Evolutionary conservation across 768 basidiomycete genomes (phyloP).

Genomic region (Fomitopsis pulvina): DNA sequence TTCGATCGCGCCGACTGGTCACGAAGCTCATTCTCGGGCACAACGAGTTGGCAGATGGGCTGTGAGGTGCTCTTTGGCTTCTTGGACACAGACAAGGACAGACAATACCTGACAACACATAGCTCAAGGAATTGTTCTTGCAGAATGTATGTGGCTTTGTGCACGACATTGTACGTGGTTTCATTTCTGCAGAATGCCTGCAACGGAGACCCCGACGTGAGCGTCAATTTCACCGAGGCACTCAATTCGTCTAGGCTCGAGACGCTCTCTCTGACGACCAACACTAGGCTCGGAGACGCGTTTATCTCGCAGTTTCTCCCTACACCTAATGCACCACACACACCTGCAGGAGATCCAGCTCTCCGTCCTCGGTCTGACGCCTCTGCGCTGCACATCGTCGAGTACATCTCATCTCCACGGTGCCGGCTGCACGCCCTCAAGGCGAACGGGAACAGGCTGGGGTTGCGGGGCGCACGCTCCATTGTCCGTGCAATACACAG

Average conservation of each 20-base stretch:
- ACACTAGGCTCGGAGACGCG: constrained; percentile 40
- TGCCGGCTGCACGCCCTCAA: constrained; percentile 44
- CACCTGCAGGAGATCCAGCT: constrained; percentile 49
- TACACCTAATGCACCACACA: constrained; percentile 40
- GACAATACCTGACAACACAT: constrained; percentile 36
- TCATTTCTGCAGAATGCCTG: constrained; percentile 36
- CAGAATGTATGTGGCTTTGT: constrained; percentile 41
- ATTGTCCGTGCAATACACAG: constrained; percentile 41
- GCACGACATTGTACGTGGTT: not conserved
- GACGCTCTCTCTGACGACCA: constrained; percentile 46
- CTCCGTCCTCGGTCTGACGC: constrained; percentile 31
- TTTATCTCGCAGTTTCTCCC: constrained; percentile 43
- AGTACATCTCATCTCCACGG: constrained; percentile 44
- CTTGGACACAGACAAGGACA: constrained; percentile 41
- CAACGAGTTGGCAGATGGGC: constrained; percentile 54
- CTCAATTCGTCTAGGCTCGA: constrained; percentile 50
- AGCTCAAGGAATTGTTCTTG: constrained; percentile 45
- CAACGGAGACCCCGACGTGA: constrained; percentile 28
- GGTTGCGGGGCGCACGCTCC: constrained; percentile 33
- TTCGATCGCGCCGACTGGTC: constrained; percentile 40
- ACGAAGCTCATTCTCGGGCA: constrained; percentile 49
- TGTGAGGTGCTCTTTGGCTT: constrained; percentile 48
- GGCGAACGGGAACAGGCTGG: constrained; percentile 51
- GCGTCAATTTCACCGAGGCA: constrained; percentile 37
- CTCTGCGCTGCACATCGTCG: constrained; percentile 31